These are phyloP conservation scores for Bodo saltans DNA, from an alignment of 78 protist species.

Conservation along the genomic window DNA sequence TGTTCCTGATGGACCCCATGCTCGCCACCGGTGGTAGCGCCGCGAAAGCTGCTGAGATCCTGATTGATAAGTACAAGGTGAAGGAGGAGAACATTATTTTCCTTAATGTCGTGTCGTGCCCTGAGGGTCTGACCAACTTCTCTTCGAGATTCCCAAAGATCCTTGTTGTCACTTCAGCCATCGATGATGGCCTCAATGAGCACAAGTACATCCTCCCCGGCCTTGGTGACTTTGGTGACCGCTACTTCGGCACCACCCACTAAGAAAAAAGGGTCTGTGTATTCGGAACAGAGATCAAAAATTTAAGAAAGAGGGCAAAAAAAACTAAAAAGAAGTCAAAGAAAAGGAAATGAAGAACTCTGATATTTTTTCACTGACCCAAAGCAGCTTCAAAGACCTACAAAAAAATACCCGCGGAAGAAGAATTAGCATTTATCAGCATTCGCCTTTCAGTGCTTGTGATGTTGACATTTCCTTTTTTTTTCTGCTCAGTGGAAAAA, in stretches of 20 bases:
- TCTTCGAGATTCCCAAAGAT: constrained; percentile 1
- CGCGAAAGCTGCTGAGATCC: constrained; percentile 7
- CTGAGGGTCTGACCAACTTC: constrained; percentile 48
- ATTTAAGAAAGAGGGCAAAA: too few species aligned
- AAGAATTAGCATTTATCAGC: too few species aligned
- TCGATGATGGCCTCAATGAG: constrained; percentile 46
- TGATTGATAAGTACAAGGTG: constrained; percentile 40
- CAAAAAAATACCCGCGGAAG: too few species aligned
- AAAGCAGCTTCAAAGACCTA: too few species aligned
- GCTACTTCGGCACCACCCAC: constrained; percentile 50
- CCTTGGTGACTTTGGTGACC: constrained; percentile 67
- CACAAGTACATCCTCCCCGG: constrained; percentile 56
- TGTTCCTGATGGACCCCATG: constrained; percentile 56
- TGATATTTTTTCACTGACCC: too few species aligned
- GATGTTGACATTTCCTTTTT: too few species aligned
- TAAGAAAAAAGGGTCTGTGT: too few species aligned
- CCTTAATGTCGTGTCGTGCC: constrained; percentile 49
- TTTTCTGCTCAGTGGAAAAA: too few species aligned
- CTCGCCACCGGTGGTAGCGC: constrained; percentile 58
- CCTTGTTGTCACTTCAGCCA: constrained; percentile 21
- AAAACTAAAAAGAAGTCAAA: too few species aligned
- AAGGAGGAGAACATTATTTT: constrained; percentile 51
- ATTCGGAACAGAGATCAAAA: too few species aligned
- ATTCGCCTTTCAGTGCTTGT: too few species aligned
- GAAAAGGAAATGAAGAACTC: too few species aligned